Conservation (phyloP, 1,284 basidiomycete species). For the Malassezia psittaci region DNA sequence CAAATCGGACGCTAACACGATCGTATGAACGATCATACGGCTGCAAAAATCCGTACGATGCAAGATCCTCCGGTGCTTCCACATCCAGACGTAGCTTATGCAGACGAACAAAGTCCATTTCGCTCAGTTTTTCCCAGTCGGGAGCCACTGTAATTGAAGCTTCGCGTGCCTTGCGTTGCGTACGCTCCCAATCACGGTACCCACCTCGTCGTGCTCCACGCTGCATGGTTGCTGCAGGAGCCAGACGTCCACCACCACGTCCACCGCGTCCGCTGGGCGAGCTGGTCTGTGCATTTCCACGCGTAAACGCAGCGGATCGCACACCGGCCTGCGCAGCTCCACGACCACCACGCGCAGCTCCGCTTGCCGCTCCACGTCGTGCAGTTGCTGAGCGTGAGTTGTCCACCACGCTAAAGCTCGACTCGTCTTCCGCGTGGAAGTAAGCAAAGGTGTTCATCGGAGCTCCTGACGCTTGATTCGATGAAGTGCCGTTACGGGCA, state of each 20-base stretch:
- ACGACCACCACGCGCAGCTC: slow-evolving; percentile 41
- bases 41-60: slow-evolving; percentile 77
- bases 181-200: slow-evolving; percentile 90
- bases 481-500: slow-evolving; percentile 5
- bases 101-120: slow-evolving; percentile 90
- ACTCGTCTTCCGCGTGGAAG: slow-evolving; percentile 97
- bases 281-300: not conserved
- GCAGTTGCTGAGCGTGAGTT: slow-evolving; percentile 52
- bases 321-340: slow-evolving; percentile 28
- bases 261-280: slow-evolving; percentile 25
- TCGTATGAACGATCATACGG: slow-evolving; percentile 93
- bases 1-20: slow-evolving; percentile 76
- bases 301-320: slow-evolving; percentile 2
- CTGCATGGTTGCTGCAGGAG: slow-evolving; percentile 9
- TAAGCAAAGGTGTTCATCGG: slow-evolving; percentile 77
- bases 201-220: slow-evolving; percentile 57
- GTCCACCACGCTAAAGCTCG: slow-evolving; percentile 92
- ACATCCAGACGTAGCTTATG: slow-evolving; percentile 85
- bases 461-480: slow-evolving; percentile 16
- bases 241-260: slow-evolving; percentile 49
- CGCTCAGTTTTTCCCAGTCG: slow-evolving; percentile 87
- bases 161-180: slow-evolving; percentile 70
- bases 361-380: slow-evolving; percentile 40
- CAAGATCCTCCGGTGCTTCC: slow-evolving; percentile 47
- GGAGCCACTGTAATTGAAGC: slow-evolving; percentile 85